Evolutionary conservation across 345 rosid genomes (phyloP), one percentile per base, ranked within the genome.

Genomic region (Corymbia maculata): DNA sequence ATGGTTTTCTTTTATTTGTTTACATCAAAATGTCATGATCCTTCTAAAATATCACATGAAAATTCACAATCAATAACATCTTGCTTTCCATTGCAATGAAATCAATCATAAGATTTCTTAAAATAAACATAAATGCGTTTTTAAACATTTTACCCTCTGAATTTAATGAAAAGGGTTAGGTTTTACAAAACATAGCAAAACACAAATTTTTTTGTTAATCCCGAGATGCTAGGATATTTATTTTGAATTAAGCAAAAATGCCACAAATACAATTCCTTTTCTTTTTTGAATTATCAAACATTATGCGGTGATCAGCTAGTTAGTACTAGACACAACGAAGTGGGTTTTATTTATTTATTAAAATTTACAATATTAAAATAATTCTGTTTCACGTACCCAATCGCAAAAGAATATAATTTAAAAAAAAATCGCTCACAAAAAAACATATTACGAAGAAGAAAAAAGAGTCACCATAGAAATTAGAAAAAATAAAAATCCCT

Each of bases 271-370:
- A 13, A 26, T 5, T 64, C 0, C 2, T 30, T 32, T 68, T 4
- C 0, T 14, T 32, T 68, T 16, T 16, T 0, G 0, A 16, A 3
- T 64, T 68, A 8, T 32, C 15, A 32, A 68, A 15, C 8, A 0
- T 32, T 32, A 15, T 5, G 0, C 6, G 22, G 10, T 32, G 9
- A 16, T 32, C 44, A 32, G 32, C 45, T 8, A 32, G 22, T 68
- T 32, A 68, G 8, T 16, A 16, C 32, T 32, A 36, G 5, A 36
- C 0, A 21, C 1, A 36, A 9, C 26, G 17, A 36, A 36, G 17
- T 36, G 6, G 2, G 0, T 17, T 24, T 61, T 61, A 9, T 10
- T 24, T 36, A 8, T 2, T 28, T 10, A 30, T 70, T 44, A 4
- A 17, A 36, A 17, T 19, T 36, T 26, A 70, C 13, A 7, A 19